Percentiles rank a stretch among this genome's conserved stretches.
These are phyloP conservation scores for Leptographium lundbergii DNA, from an alignment of 2,329 filamentous ascomycete genomes.

Conservation along the genomic window DNA sequence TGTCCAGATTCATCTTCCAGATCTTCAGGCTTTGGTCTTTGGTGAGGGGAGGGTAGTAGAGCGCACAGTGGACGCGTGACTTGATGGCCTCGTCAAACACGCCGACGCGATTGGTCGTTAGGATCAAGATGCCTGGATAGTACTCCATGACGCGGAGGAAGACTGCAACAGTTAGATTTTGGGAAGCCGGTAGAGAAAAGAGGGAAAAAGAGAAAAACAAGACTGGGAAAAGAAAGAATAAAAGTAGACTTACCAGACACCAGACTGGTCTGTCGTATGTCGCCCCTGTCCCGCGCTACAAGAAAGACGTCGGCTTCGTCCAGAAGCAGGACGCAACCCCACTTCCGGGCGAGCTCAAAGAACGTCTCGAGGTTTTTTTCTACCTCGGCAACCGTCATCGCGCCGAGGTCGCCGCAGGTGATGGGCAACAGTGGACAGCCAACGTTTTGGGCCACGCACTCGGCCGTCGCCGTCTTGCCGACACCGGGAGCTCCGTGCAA, in stretches of 20 bases:
- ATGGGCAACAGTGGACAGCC: background rate
- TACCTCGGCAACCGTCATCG: conserved; percentile 12
- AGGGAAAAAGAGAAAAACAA: background rate
- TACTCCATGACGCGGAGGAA: conserved; percentile 14
- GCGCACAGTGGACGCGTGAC: conserved; percentile 22
- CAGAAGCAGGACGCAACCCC: conserved; percentile 14
- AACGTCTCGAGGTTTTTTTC: conserved; percentile 15
- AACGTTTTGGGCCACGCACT: background rate
- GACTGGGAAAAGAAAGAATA: conserved; percentile 12
- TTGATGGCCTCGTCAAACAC: conserved; percentile 28
- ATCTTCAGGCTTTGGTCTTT: conserved; percentile 9
- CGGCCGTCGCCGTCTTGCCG: conserved; percentile 5
- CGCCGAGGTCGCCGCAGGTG: background rate
- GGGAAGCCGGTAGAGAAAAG: background rate
- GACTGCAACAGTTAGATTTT: conserved; percentile 20
- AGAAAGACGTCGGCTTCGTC: conserved; percentile 17
- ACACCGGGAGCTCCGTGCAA: conserved; percentile 3
- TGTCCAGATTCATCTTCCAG: conserved; percentile 8
- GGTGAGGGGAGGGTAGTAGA: conserved; percentile 20
- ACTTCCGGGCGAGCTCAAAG: conserved; percentile 11
- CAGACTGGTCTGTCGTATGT: conserved; percentile 18
- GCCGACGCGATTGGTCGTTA: conserved; percentile 13
- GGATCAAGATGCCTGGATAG: conserved; percentile 13
- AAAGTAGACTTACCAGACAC: conserved; percentile 19
- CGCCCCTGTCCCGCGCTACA: conserved; percentile 9